Conservation (phyloP, 805 yeast species). For the Kodamaea lidongshanica region DNA sequence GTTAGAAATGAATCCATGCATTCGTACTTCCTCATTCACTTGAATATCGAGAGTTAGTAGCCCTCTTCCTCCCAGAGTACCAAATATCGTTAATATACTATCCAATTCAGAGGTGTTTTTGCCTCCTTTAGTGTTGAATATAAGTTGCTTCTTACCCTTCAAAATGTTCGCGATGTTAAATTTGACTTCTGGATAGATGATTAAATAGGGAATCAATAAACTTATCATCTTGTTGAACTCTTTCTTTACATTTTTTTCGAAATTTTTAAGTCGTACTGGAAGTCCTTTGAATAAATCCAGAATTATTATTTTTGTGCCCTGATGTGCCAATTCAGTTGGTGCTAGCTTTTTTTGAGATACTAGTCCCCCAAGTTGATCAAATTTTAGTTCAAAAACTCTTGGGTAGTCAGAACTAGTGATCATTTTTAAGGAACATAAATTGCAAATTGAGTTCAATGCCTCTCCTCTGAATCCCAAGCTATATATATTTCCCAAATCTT, state of each 20-base stretch:
- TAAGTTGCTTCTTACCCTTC: slow-evolving; percentile 40
- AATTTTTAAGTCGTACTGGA: slow-evolving; percentile 79
- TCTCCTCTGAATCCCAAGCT: slow-evolving; percentile 80
- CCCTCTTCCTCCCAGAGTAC: slow-evolving; percentile 57
- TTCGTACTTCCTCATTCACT: slow-evolving; percentile 29
- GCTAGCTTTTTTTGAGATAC: slow-evolving; percentile 28
- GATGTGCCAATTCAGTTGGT: slow-evolving; percentile 37
- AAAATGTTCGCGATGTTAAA: slow-evolving; percentile 53
- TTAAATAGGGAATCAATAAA: slow-evolving; percentile 60
- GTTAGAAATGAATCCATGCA: slow-evolving; percentile 66
- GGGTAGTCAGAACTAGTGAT: slow-evolving; percentile 53
- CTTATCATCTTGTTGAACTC: slow-evolving; percentile 68
- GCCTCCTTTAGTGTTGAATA: slow-evolving; percentile 59
- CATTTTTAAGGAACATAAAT: slow-evolving; percentile 43
- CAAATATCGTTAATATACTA: slow-evolving; percentile 64
- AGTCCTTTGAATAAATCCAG: slow-evolving; percentile 55
- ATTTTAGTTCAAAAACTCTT: slow-evolving; percentile 50
- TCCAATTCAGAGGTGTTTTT: slow-evolving; percentile 29
- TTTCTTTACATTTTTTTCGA: slow-evolving; percentile 57
- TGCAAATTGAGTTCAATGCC: slow-evolving; percentile 66
- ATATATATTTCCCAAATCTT: slow-evolving; percentile 43
- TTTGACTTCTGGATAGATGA: slow-evolving; percentile 53
- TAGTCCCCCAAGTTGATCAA: slow-evolving; percentile 51
- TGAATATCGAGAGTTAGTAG: slow-evolving; percentile 44
- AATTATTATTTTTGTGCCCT: slow-evolving; percentile 65